Evolutionary conservation across 129 eudicot species (phyloP), one percentile per base, ranked within the genome.

Genomic region (Chrysanthemum makinoi): DNA sequence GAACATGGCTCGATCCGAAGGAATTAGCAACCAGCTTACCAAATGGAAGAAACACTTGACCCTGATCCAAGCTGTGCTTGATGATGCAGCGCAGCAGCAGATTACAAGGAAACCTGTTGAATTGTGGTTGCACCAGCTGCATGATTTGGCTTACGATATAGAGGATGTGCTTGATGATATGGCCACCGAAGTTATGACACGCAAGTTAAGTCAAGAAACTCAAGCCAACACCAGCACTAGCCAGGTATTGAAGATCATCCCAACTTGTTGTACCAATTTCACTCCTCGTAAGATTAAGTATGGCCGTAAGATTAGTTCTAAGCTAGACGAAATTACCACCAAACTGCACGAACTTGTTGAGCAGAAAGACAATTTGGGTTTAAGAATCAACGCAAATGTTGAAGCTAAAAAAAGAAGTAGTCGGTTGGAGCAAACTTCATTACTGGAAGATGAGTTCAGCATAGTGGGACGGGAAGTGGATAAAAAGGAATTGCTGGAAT

Each of bases 1-100:
- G n/a, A n/a, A n/a, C n/a, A n/a, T n/a, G n/a, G 65, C 65, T 59
- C 65, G 17, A 59, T 19, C 65, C 0, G 65, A 59, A 24, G 18
- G 33, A 11, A 24, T 59, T 13, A n/a, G 11, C 0, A 3, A 30
- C 14, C 18, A 59, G n/a, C 4, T 24, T 16, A 57, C 10, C 2
- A 59, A 20, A 57, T 20, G 62, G 62, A 57, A 10, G 43, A 26
- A 10, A 59, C 2, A 12, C 14, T 59, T 59, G 7, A 30, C 18
- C 5, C 4, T 10, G 44, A 59, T 26, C 4, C 39, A 59, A 24
- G 43, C 43, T 59, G 43, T 26, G 65, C 65, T 59, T 22, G 16
- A 14, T 24, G 65, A 59, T 59, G 65, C 65, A 59, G 65, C 39
- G 1, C 18, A 4, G 43, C 26, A 59, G 65, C 9, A 59, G 16